A percentile compares a stretch with the other conserved stretches of the same genome.
Evolutionary conservation across 176 grass and related monocot genomes (phyloP).

Genomic region (Metroxylon sagu): DNA sequence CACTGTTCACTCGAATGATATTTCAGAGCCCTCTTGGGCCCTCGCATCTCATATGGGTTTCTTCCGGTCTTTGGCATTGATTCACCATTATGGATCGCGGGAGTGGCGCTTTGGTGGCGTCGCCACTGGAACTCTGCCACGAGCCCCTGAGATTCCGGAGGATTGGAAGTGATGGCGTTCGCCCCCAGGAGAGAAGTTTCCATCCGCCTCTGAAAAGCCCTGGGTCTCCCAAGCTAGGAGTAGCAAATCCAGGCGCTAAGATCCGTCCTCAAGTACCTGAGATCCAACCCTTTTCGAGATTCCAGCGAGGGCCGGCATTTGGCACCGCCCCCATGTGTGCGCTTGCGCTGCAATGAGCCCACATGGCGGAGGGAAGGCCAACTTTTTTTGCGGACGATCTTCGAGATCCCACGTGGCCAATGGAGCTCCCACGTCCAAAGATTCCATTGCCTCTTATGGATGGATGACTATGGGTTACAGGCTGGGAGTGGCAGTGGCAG

Average conservation of each 20-base stretch:
- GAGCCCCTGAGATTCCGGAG: too few relatives aligned
- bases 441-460: neutral
- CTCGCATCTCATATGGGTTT: too few relatives aligned
- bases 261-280: neutral
- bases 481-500: neutral
- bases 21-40: too few relatives aligned
- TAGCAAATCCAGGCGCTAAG: neutral
- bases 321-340: neutral
- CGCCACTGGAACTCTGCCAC: too few relatives aligned
- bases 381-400: neutral
- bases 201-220: too few relatives aligned
- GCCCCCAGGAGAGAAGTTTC: too few relatives aligned
- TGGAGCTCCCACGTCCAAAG: neutral
- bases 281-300: conserved; percentile 5
- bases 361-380: neutral
- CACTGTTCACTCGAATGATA: too few relatives aligned
- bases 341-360: neutral
- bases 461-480: conserved; percentile 1
- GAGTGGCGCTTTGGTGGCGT: too few relatives aligned
- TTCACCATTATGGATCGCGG: too few relatives aligned
- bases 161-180: too few relatives aligned
- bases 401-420: neutral
- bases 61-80: too few relatives aligned
- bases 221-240: too few relatives aligned
- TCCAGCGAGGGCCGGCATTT: neutral